Conservation (phyloP, 495 filamentous ascomycete species). For the Hyaloscypha finlandica region DNA sequence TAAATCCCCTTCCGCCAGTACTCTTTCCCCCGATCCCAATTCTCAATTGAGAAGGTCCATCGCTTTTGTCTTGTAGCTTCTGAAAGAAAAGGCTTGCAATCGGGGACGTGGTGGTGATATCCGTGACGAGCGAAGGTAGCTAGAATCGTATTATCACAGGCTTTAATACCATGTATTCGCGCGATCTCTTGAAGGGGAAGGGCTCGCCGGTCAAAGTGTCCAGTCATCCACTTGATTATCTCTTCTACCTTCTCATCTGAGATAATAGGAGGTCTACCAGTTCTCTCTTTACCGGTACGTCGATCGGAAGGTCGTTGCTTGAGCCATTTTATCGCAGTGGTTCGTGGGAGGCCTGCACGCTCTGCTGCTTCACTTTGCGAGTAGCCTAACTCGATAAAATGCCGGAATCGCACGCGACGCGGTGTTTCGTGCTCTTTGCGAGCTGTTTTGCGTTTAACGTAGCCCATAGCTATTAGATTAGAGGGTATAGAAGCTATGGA, state of each 20-base stretch:
- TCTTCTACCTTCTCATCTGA: not conserved
- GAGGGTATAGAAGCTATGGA: not conserved
- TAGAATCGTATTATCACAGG: not conserved
- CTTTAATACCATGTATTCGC: not conserved
- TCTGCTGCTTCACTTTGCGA: not conserved
- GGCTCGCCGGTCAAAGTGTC: too few relatives aligned
- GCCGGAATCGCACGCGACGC: not conserved
- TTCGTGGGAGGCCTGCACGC: not conserved
- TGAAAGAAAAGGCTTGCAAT: not conserved
- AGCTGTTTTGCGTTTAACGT: not conserved
- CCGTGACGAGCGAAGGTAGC: not conserved
- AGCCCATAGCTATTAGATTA: not conserved
- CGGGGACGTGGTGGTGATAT: not conserved
- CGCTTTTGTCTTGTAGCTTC: not conserved
- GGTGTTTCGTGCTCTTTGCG: not conserved
- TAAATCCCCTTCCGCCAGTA: not conserved
- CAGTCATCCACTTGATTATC: not conserved
- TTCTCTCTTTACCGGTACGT: not conserved
- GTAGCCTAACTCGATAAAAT: not conserved
- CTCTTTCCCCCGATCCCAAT: not conserved
- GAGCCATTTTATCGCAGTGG: not conserved
- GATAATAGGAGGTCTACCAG: not conserved
- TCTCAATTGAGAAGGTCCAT: conserved; percentile 1
- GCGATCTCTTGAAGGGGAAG: not conserved
- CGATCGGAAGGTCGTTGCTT: not conserved